Conservation (phyloP, 768 basidiomycete genomes). For the Chalciporus piperatus region DNA sequence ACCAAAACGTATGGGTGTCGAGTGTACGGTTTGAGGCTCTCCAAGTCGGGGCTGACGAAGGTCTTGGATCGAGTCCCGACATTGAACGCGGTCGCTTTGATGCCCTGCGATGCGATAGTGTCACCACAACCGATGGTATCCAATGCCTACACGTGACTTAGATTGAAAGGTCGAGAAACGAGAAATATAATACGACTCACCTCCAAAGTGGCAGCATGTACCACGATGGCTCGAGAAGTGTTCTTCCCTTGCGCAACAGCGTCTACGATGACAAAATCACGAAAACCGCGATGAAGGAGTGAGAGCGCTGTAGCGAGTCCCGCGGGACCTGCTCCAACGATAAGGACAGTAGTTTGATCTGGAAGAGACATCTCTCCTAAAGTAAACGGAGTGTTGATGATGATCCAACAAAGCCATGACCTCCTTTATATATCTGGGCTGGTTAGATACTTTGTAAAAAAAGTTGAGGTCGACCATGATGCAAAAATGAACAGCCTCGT, state of each 20-base stretch:
- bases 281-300: slow-evolving; percentile 39
- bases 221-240: slow-evolving; percentile 42
- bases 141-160: slow-evolving; percentile 38
- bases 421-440: not conserved
- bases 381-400: not conserved
- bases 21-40: slow-evolving; percentile 38
- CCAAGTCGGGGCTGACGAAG: slow-evolving; percentile 32
- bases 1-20: slow-evolving; percentile 42
- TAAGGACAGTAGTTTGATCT: slow-evolving; percentile 38
- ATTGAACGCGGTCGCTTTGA: slow-evolving; percentile 25
- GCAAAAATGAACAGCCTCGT: too few relatives aligned
- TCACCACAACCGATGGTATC: slow-evolving; percentile 44
- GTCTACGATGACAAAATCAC: slow-evolving; percentile 46
- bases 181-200: slow-evolving; percentile 24
- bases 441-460: not conserved
- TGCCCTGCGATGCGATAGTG: slow-evolving; percentile 36
- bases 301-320: slow-evolving; percentile 48
- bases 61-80: slow-evolving; percentile 30
- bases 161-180: slow-evolving; percentile 15
- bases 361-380: slow-evolving; percentile 23
- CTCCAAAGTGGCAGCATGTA: slow-evolving; percentile 55
- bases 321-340: slow-evolving; percentile 50
- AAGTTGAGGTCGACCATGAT: too few relatives aligned
- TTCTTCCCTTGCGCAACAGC: slow-evolving; percentile 30
- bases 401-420: not conserved